Evolutionary conservation across 805 yeast genomes (phyloP), one percentile per base, ranked within the genome.

Genomic region (Barnettozyma wickerhamii): DNA sequence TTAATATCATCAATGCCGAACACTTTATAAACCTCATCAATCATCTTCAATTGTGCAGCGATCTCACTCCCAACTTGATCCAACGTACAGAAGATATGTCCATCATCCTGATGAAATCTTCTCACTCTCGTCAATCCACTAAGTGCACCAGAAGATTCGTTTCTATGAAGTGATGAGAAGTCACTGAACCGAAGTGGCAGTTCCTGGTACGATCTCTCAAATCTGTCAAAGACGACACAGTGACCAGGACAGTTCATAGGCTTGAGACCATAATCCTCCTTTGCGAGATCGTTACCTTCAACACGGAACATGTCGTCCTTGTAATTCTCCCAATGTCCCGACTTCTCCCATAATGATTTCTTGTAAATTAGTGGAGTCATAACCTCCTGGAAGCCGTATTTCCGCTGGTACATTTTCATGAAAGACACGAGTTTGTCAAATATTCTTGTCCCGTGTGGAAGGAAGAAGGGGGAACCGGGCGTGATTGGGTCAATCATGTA

Each of bases 201-300:
- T 49, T 93, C 98, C 34, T 84, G 77, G 58, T 86, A 84, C 0
- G 95, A 84, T 47, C 91, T 75, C 37, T 85, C 88, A 46, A 79
- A 79, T 50, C 81, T 72, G 35, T 78, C 75, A 63, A 79, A 93
- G 17, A 93, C 74, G 33, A 93, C 56, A 59, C 99, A 93, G 59
- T 93, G 99, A 0, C 96, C 95, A 0, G 96, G 96, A 56, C 96
- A 88, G 62, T 87, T 87, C 96, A 88, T 84, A 7, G 99, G 99
- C 56, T 93, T 93, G 31, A 91, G 66, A 0, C 96, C 95, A 59
- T 83, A 91, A 13, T 65, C 71, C 35, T 73, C 75, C 30, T 66
- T 64, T 12, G 52, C 63, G 6, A 59, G 45, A 31, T 66, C 62
- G 24, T 55, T 71, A 2, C 90, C 84, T 42, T 75, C 81, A 2